Evolutionary conservation across 345 rosid genomes (phyloP).

Genomic region (Corchorus olitorius): DNA sequence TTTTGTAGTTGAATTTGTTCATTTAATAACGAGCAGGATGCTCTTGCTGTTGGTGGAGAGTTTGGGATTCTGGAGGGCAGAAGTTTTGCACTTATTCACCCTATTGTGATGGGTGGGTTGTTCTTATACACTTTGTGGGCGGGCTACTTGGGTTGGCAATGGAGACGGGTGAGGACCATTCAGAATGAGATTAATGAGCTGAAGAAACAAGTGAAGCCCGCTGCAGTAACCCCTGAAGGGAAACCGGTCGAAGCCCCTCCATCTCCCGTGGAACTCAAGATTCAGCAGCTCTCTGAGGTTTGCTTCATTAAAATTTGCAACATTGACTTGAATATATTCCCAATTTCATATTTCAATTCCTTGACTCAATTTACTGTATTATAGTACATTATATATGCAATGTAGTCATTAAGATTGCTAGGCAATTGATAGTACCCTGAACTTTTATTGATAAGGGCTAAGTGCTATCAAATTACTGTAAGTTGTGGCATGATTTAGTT

Average conservation of each 20-base stretch:
- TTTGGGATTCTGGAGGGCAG: constrained; percentile 90
- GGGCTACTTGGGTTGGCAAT: constrained; percentile 94
- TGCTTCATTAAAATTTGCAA: neutral
- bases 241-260: constrained; percentile 47
- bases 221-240: constrained; percentile 57
- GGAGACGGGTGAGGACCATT: constrained; percentile 82
- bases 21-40: constrained; percentile 51
- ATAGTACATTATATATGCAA: neutral
- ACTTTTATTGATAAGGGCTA: neutral
- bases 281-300: constrained; percentile 70
- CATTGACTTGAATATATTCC: neutral
- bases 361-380: no score
- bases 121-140: constrained; percentile 64
- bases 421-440: neutral
- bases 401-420: neutral
- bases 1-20: neutral
- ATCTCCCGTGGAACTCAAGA: constrained; percentile 51
- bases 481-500: neutral
- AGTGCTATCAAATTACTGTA: neutral
- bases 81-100: constrained; percentile 70
- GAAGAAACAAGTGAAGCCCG: constrained; percentile 62
- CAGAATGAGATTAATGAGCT: constrained; percentile 66
- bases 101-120: constrained; percentile 53
- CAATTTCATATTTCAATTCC: neutral
- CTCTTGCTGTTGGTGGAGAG: constrained; percentile 73